Evolutionary conservation across 2,329 filamentous ascomycete genomes (phyloP).

Genomic region (Trichoderma atroviride): DNA sequence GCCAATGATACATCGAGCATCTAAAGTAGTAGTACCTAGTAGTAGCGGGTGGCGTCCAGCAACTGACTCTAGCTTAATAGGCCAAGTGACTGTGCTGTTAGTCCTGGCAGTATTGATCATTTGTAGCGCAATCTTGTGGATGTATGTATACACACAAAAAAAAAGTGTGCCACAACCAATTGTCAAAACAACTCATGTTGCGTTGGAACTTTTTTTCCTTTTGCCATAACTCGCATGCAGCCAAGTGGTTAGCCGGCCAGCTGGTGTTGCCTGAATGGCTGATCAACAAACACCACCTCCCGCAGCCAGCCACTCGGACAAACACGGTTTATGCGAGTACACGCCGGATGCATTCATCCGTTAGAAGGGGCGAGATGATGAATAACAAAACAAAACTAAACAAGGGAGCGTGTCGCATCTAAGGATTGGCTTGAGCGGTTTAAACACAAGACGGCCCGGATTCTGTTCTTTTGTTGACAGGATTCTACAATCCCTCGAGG

Average conservation of each 20-base stretch:
- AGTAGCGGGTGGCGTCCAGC: not conserved
- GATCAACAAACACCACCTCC: conserved; percentile 2
- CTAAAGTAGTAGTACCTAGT: not conserved
- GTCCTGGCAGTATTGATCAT: not conserved
- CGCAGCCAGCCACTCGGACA: conserved; percentile 3
- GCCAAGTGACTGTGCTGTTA: not conserved
- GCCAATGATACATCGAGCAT: not conserved
- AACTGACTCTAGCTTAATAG: not conserved
- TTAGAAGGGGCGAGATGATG: not conserved
- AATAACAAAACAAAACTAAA: not conserved
- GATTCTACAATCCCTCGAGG: not conserved
- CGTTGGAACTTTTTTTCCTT: not conserved
- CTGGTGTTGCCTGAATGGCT: conserved; percentile 24
- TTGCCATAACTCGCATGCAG: conserved; percentile 1
- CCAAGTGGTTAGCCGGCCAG: conserved; percentile 3
- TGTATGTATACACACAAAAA: not conserved
- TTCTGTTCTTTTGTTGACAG: not conserved
- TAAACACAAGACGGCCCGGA: not conserved
- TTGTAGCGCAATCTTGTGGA: not conserved
- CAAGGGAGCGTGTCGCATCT: not conserved
- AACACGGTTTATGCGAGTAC: not conserved
- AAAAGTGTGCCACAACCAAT: conserved; percentile 1
- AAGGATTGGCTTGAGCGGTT: not conserved
- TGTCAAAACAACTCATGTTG: not conserved
- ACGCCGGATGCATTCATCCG: not conserved